phyloP scores from a whole-genome alignment of 2,329 filamentous ascomycete genomes.

The Cladosporium colombiae region DNA sequence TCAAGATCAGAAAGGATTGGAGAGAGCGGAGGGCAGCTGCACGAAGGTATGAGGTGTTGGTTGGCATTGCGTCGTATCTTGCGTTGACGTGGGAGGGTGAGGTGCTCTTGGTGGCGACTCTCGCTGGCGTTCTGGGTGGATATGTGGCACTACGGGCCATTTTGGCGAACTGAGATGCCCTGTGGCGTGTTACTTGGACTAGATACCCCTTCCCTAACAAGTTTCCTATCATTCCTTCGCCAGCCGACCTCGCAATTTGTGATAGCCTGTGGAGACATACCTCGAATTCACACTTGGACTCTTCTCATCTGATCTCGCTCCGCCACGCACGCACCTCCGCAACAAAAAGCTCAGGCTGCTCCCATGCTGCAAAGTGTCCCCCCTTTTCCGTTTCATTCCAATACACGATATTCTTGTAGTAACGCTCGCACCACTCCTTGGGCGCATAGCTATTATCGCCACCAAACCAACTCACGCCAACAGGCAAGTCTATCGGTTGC shows the following conservation, averaged over 20 bases:
- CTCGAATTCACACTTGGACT: neutral
- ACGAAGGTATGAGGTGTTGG: constrained; percentile 58
- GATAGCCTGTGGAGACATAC: rapidly evolving
- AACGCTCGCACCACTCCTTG: constrained; percentile 24
- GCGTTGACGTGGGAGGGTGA: constrained; percentile 50
- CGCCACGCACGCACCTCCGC: constrained; percentile 20
- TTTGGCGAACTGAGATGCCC: neutral
- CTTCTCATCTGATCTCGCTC: neutral
- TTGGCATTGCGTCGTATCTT: constrained; percentile 61
- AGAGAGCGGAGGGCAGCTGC: constrained; percentile 54
- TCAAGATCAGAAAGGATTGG: constrained; percentile 60
- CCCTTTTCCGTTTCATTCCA: constrained; percentile 23
- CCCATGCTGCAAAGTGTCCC: constrained; percentile 26
- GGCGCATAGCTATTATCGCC: constrained; percentile 25
- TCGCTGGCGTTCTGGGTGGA: constrained; percentile 35
- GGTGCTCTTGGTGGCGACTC: constrained; percentile 37
- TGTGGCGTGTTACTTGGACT: neutral
- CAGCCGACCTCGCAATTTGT: neutral
- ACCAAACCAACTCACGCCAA: constrained; percentile 28
- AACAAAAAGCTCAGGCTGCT: constrained; percentile 21
- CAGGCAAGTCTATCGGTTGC: constrained; percentile 29
- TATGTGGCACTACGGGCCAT: constrained; percentile 28
- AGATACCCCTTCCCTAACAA: neutral
- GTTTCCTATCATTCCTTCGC: neutral
- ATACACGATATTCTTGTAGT: constrained; percentile 23